Evolutionary conservation across 2,329 filamentous ascomycete genomes (phyloP).

Genomic region (Hymenoscyphus fraxineus): DNA sequence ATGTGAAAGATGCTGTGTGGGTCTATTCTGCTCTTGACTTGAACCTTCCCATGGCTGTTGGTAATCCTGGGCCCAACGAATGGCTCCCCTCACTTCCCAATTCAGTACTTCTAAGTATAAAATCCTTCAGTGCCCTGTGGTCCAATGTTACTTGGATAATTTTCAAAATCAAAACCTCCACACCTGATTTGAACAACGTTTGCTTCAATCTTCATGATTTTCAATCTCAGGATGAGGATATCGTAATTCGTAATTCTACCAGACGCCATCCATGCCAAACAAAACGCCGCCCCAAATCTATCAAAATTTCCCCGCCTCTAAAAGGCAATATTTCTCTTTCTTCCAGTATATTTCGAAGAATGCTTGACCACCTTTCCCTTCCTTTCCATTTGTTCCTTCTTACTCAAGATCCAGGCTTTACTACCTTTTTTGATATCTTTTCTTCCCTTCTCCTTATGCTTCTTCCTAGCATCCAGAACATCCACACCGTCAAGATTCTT

Average conservation of each 20-base stretch:
- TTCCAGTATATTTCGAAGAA: constrained; percentile 88
- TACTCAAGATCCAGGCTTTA: constrained; percentile 78
- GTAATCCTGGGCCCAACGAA: no score
- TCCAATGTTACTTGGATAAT: no score
- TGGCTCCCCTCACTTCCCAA: no score
- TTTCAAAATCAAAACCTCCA: no score
- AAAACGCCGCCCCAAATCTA: constrained; percentile 1
- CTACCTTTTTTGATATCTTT: constrained; percentile 71
- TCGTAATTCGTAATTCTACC: constrained; percentile 3
- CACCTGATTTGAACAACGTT: no score
- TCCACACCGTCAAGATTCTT: constrained; percentile 85
- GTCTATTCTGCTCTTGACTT: not conserved
- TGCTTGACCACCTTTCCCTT: constrained; percentile 94
- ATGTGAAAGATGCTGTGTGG: not conserved
- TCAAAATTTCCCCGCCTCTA: constrained; percentile 39
- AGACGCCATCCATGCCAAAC: constrained; percentile 3
- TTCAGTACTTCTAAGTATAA: no score
- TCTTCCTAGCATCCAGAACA: constrained; percentile 49
- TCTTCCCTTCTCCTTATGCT: constrained; percentile 42
- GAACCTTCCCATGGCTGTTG: no score
- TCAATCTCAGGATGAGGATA: not conserved
- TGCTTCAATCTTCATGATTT: not conserved
- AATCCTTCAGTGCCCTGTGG: no score
- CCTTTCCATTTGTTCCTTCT: constrained; percentile 88
- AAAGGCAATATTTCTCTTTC: constrained; percentile 78